phyloP scores from a whole-genome alignment of 2,329 filamentous ascomycete species.

The Sporothrix pallida region DNA sequence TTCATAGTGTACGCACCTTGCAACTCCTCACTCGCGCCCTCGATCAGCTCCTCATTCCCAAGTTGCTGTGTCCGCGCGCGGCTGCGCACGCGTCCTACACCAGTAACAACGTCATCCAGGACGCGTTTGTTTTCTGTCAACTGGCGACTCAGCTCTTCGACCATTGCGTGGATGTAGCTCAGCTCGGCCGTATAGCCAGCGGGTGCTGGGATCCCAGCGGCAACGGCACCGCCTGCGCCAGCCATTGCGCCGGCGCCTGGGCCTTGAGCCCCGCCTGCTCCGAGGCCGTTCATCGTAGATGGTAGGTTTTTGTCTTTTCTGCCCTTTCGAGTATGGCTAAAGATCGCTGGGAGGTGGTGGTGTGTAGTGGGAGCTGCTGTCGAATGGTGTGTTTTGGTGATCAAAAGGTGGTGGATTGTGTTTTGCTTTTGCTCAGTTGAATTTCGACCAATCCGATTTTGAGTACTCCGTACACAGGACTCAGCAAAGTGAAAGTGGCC shows the following conservation, averaged over 20 bases:
- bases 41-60: conserved; percentile 64
- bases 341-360: no score
- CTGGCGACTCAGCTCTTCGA: conserved; percentile 69
- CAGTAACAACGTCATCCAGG: conserved; percentile 68
- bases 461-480: no score
- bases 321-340: neutral
- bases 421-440: no score
- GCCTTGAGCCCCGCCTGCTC: conserved; percentile 28
- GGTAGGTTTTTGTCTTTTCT: neutral
- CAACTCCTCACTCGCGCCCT: conserved; percentile 61
- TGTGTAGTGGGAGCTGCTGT: no score
- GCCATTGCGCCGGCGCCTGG: conserved; percentile 14
- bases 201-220: conserved; percentile 63
- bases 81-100: conserved; percentile 65
- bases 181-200: conserved; percentile 71
- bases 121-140: conserved; percentile 65
- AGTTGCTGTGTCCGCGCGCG: conserved; percentile 59
- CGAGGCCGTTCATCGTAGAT: conserved; percentile 35
- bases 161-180: conserved; percentile 71
- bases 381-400: no score
- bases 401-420: no score
- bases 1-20: conserved; percentile 52
- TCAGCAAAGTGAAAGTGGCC: no score
- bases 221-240: conserved; percentile 44
- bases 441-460: no score